Evolutionary conservation across 2,329 filamentous ascomycete genomes (phyloP).

Genomic region (Fusarium verrucosum): DNA sequence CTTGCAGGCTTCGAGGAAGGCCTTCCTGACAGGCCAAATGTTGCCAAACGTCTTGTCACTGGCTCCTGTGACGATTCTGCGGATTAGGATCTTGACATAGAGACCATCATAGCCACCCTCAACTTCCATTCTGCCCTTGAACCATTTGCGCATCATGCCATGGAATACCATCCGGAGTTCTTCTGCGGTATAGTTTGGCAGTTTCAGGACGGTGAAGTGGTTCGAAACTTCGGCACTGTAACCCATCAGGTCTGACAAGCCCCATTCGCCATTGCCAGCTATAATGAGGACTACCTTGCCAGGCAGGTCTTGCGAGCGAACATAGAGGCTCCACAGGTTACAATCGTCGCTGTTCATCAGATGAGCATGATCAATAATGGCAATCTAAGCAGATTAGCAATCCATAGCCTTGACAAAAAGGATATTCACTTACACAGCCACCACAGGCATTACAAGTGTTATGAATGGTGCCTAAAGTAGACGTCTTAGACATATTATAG

Average conservation of each 20-base stretch:
- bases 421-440: slow-evolving; percentile 62
- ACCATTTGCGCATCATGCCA: slow-evolving; percentile 63
- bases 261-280: slow-evolving; percentile 49
- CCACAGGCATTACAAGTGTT: slow-evolving; percentile 53
- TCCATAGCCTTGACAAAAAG: not conserved
- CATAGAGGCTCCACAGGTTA: slow-evolving; percentile 45
- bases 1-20: slow-evolving; percentile 55
- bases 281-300: slow-evolving; percentile 45
- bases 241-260: slow-evolving; percentile 73
- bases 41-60: slow-evolving; percentile 76
- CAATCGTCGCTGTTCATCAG: slow-evolving; percentile 43
- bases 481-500: slow-evolving; percentile 45
- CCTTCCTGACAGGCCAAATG: slow-evolving; percentile 72
- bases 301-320: slow-evolving; percentile 40
- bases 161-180: slow-evolving; percentile 70
- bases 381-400: slow-evolving; percentile 38
- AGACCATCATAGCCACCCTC: slow-evolving; percentile 68
- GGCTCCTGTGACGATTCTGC: slow-evolving; percentile 67
- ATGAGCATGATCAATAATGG: slow-evolving; percentile 45
- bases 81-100: slow-evolving; percentile 68
- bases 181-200: slow-evolving; percentile 71
- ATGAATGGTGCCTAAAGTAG: slow-evolving; percentile 56
- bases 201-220: slow-evolving; percentile 57
- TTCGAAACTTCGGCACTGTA: slow-evolving; percentile 50
- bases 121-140: slow-evolving; percentile 63